Percentiles rank a stretch among this genome's conserved stretches.
Conservation (phyloP, 805 yeast species). For the Candida hungchunana region DNA sequence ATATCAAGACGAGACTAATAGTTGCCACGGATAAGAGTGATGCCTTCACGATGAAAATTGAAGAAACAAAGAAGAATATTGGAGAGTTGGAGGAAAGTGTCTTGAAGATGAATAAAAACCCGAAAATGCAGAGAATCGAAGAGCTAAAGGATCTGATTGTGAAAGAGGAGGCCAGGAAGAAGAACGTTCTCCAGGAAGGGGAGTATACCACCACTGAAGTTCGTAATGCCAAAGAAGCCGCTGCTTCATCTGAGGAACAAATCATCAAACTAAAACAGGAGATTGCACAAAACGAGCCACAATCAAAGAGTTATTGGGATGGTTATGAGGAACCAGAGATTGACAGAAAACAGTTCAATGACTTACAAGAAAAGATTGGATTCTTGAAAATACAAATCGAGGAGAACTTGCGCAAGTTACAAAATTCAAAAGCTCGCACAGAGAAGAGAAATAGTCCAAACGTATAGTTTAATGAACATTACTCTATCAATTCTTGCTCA, state of each 20-base stretch:
- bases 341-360: constrained; percentile 15
- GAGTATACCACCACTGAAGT: constrained; percentile 62
- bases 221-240: constrained; percentile 46
- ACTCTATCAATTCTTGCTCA: constrained; percentile 11
- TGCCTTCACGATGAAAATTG: constrained; percentile 25
- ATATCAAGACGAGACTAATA: constrained; percentile 31
- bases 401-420: constrained; percentile 19
- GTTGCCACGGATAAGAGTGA: constrained; percentile 29
- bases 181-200: constrained; percentile 51
- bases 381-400: constrained; percentile 18
- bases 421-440: constrained; percentile 15
- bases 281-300: constrained; percentile 12
- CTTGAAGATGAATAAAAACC: constrained; percentile 24
- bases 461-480: constrained; percentile 5
- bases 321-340: constrained; percentile 13
- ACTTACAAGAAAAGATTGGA: constrained; percentile 9
- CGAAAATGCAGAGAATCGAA: constrained; percentile 30
- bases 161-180: constrained; percentile 38
- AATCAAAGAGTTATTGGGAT: constrained; percentile 18
- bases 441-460: constrained; percentile 21
- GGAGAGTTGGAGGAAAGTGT: constrained; percentile 27
- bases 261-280: constrained; percentile 22
- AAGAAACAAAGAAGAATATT: constrained; percentile 25
- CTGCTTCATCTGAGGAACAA: constrained; percentile 38
- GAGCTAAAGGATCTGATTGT: constrained; percentile 43